phyloP scores from a whole-genome alignment of 768 basidiomycete genomes.

The Calocybe cyanea region DNA sequence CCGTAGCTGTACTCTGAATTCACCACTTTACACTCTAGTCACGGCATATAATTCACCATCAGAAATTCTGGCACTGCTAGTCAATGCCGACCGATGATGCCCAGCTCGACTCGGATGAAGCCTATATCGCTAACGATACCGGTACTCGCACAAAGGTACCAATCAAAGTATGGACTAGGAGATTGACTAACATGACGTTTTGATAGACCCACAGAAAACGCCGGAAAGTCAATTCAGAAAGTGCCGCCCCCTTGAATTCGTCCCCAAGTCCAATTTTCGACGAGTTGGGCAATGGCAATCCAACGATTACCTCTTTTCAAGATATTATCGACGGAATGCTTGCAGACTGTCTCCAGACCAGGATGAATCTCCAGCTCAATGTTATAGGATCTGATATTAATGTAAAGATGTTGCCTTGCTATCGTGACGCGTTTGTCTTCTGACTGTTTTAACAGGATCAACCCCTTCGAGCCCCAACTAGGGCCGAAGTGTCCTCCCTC shows the following conservation, averaged over 20 bases:
- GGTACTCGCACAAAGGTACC: no score
- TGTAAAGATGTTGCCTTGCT: slow-evolving; percentile 10
- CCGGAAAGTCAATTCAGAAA: slow-evolving; percentile 12
- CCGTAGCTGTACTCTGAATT: no score
- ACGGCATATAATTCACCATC: no score
- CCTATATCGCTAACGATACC: no score
- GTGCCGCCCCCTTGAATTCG: slow-evolving; percentile 2
- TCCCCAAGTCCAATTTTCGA: slow-evolving; percentile 19
- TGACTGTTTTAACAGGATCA: slow-evolving; percentile 23
- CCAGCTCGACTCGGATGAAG: no score
- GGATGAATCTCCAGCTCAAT: slow-evolving; percentile 17
- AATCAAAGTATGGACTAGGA: no score
- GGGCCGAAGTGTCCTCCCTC: slow-evolving; percentile 35
- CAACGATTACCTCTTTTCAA: slow-evolving; percentile 22
- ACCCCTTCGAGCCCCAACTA: slow-evolving; percentile 36
- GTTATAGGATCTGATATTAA: slow-evolving; percentile 21
- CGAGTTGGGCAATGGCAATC: slow-evolving; percentile 15
- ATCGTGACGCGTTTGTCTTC: neutral
- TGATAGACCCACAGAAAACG: slow-evolving; percentile 13
- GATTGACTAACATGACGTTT: neutral
- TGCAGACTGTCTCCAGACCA: slow-evolving; percentile 23
- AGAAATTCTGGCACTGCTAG: no score
- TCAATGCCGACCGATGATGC: no score
- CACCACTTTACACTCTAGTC: no score
- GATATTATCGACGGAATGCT: slow-evolving; percentile 27